A percentile compares a stretch with the other conserved stretches of the same genome.
Conservation (phyloP, 305 asterid species). For the Fraxinus sp. region DNA sequence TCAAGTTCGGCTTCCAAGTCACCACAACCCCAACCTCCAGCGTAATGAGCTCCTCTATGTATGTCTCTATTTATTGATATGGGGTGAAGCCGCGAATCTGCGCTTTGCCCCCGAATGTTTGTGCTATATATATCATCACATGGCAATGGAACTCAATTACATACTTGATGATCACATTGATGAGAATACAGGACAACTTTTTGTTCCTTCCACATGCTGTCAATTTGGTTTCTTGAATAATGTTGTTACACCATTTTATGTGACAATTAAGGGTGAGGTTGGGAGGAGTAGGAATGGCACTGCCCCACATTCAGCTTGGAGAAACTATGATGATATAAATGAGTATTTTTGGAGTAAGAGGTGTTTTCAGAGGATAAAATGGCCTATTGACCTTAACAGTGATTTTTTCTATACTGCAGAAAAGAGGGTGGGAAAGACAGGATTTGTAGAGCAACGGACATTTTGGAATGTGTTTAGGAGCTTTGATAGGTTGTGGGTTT, state of each 20-base stretch:
- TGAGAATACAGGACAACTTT: constrained; percentile 60
- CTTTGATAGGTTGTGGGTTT: constrained; percentile 87
- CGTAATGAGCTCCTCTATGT: constrained; percentile 89
- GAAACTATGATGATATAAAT: constrained; percentile 92
- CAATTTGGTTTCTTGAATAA: constrained; percentile 59
- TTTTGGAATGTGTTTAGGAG: constrained; percentile 92
- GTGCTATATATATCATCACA: constrained; percentile 84
- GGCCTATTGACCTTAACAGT: constrained; percentile 76
- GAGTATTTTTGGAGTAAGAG: constrained; percentile 90
- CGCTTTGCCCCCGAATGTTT: constrained; percentile 86
- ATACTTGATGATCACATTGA: constrained; percentile 73
- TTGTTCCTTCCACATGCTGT: constrained; percentile 63
- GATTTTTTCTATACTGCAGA: constrained; percentile 47
- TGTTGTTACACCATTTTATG: constrained; percentile 69
- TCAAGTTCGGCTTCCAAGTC: constrained; percentile 65
- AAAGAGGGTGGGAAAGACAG: constrained; percentile 87
- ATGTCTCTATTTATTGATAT: constrained; percentile 62
- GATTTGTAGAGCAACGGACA: constrained; percentile 95
- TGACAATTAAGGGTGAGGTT: constrained; percentile 64
- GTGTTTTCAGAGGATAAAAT: constrained; percentile 71
- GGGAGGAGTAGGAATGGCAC: constrained; percentile 85
- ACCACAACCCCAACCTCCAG: constrained; percentile 51
- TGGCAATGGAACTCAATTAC: constrained; percentile 79
- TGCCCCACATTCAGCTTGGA: constrained; percentile 97
- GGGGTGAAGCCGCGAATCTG: constrained; percentile 93